phyloP scores from a whole-genome alignment of 768 basidiomycete species.

The Tulasnella sp. region DNA sequence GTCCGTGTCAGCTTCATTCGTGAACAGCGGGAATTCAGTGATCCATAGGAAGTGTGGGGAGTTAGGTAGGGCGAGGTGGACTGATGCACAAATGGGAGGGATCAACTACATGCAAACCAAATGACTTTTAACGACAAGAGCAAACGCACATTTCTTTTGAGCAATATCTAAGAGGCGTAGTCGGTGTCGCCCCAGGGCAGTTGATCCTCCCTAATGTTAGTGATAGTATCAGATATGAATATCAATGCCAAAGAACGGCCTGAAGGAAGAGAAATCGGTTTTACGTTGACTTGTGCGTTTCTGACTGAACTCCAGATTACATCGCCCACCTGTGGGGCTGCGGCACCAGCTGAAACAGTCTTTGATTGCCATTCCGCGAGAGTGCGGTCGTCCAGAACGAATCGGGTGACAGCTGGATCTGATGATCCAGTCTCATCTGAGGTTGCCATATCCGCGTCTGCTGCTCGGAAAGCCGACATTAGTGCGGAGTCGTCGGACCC shows the following conservation, averaged over 20 bases:
- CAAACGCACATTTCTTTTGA: conserved; percentile 42
- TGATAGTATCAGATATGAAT: not conserved
- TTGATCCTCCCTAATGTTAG: conserved; percentile 65
- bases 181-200: conserved; percentile 57
- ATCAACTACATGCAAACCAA: too few species aligned
- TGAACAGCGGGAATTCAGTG: conserved; percentile 90
- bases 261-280: not conserved
- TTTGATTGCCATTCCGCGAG: too few species aligned
- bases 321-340: not conserved
- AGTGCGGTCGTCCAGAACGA: too few species aligned
- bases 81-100: conserved; percentile 16
- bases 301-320: not conserved
- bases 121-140: too few species aligned
- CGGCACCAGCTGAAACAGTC: too few species aligned
- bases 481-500: too few species aligned
- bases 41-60: conserved; percentile 86
- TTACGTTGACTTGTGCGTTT: not conserved
- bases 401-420: too few species aligned
- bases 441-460: too few species aligned
- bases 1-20: conserved; percentile 81
- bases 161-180: conserved; percentile 56
- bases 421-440: too few species aligned
- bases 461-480: too few species aligned
- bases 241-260: not conserved
- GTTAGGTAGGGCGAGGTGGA: conserved; percentile 29